Percentiles rank a stretch among this genome's conserved stretches.
phyloP scores from a whole-genome alignment of 2,329 filamentous ascomycete genomes.

The Cadophora sp. region DNA sequence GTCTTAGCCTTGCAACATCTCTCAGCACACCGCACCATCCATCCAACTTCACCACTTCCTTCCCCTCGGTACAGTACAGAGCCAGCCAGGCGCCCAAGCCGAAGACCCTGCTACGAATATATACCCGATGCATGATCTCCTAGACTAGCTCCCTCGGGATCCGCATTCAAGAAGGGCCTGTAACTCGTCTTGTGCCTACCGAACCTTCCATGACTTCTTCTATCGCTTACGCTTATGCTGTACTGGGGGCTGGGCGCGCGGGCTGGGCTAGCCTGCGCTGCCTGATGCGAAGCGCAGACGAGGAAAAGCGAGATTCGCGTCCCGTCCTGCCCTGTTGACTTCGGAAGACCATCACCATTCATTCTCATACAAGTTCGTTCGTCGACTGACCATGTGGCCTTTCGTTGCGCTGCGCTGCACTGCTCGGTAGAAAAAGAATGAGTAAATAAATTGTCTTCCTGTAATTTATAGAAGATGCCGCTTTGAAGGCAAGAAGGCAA shows the following conservation, averaged over 20 bases:
- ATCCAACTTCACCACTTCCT: too few species aligned
- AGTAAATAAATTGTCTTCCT: neutral
- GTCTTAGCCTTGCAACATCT: too few species aligned
- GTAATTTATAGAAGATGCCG: neutral
- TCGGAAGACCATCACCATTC: neutral
- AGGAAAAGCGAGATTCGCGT: neutral
- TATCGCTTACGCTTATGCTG: constrained; percentile 6
- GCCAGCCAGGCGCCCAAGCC: neutral
- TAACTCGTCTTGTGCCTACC: neutral
- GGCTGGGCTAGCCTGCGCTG: too few species aligned
- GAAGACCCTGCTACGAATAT: neutral
- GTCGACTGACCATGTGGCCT: neutral
- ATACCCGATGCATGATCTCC: constrained; percentile 4
- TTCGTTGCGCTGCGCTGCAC: neutral
- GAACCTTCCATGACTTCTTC: constrained; percentile 6
- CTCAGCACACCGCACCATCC: too few species aligned
- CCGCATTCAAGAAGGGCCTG: neutral
- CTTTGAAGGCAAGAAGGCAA: too few species aligned
- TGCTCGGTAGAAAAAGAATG: neutral
- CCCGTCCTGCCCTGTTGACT: neutral
- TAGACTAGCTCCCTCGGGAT: constrained; percentile 8
- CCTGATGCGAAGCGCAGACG: constrained; percentile 9
- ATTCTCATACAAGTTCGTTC: neutral
- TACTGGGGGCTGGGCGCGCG: neutral
- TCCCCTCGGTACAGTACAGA: too few species aligned